Conservation (phyloP, 208 protist genomes). For the Giardia duodenalis region DNA sequence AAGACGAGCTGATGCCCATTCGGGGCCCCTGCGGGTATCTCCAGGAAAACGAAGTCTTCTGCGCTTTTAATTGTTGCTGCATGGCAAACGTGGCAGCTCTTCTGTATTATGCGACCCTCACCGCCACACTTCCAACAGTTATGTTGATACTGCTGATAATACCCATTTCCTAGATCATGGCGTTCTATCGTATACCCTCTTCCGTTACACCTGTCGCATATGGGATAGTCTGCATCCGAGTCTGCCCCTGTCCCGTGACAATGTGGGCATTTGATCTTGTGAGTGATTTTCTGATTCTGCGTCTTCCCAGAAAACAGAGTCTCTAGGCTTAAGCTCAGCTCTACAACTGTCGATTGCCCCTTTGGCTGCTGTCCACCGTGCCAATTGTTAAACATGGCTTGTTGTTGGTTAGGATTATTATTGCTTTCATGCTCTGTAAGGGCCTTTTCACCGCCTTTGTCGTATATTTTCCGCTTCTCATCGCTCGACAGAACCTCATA, state of each 20-base stretch:
- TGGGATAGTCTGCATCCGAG: background rate
- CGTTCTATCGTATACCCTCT: background rate
- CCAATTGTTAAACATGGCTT: background rate
- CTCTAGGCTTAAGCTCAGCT: background rate
- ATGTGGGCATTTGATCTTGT: constrained; percentile 2
- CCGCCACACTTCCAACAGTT: background rate
- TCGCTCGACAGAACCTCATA: background rate
- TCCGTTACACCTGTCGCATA: background rate
- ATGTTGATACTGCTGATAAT: constrained; percentile 6
- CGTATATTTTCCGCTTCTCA: background rate
- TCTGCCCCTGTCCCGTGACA: background rate
- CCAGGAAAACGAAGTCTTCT: background rate
- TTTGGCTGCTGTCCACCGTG: background rate
- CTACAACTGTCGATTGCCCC: background rate
- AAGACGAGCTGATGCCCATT: background rate
- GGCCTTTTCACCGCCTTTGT: background rate
- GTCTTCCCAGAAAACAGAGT: background rate
- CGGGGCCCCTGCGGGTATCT: background rate
- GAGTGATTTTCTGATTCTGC: background rate
- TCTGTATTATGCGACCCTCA: background rate
- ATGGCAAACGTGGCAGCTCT: background rate
- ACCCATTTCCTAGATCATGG: background rate
- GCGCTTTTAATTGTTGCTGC: background rate
- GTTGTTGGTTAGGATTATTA: background rate
- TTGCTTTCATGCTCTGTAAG: background rate